A percentile compares a stretch with the other conserved stretches of the same genome.
Conservation (phyloP, 345 rosid genomes). For the Sisymbrium altissimum region DNA sequence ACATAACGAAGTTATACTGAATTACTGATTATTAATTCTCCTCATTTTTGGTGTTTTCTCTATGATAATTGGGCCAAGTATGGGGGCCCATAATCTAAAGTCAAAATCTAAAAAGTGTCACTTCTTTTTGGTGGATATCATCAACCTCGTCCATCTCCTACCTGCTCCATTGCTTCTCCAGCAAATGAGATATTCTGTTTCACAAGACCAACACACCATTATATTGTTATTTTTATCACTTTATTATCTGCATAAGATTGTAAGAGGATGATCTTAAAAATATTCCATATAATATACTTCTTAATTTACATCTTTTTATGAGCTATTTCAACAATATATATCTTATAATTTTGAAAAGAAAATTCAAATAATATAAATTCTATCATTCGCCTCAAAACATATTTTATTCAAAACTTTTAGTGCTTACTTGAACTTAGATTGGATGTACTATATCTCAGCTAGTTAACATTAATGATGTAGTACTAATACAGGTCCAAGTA, state of each 20-base stretch:
- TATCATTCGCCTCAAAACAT: neutral
- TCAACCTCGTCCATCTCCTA: constrained; percentile 34
- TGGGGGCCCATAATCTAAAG: constrained; percentile 30
- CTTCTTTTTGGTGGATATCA: constrained; percentile 22
- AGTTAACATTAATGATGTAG: neutral
- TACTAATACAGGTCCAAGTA: neutral
- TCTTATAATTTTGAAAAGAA: neutral
- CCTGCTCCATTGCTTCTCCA: constrained; percentile 37
- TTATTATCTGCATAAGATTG: neutral
- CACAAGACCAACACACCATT: constrained; percentile 22
- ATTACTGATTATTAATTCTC: neutral
- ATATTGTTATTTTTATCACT: neutral
- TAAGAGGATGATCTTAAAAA: neutral
- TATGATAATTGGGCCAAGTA: constrained; percentile 28
- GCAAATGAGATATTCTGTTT: constrained; percentile 34
- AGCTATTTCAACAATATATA: neutral
- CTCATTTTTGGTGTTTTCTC: neutral
- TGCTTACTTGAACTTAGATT: neutral
- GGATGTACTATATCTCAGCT: neutral
- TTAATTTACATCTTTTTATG: neutral
- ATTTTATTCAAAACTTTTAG: neutral
- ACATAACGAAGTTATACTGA: constrained; percentile 14
- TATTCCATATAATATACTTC: neutral
- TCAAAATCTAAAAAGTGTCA: constrained; percentile 30
- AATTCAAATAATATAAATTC: neutral